These are phyloP conservation scores for Coleophoma cylindrospora DNA, from an alignment of 2,329 filamentous ascomycete species.

Conservation along the genomic window DNA sequence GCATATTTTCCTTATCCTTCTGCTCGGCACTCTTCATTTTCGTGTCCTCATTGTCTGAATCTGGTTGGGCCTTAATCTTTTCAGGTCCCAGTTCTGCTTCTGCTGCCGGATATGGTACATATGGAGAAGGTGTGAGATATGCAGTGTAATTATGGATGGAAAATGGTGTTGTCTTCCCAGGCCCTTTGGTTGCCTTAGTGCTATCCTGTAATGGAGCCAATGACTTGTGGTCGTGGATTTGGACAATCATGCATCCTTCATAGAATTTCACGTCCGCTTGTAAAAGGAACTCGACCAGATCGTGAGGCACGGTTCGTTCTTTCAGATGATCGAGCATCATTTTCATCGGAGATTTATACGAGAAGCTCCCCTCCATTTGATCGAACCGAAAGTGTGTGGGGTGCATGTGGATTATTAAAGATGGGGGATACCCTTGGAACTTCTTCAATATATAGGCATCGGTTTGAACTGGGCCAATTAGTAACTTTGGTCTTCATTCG, in stretches of 20 bases:
- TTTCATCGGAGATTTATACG: constrained; percentile 89
- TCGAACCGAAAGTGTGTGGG: constrained; percentile 87
- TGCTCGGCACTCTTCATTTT: constrained; percentile 28
- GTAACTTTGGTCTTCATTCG: constrained; percentile 16
- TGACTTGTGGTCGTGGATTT: constrained; percentile 84
- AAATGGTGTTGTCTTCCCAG: constrained; percentile 62
- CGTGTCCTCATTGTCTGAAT: constrained; percentile 22
- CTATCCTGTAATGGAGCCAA: constrained; percentile 55
- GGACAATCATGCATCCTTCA: constrained; percentile 90
- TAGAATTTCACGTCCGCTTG: constrained; percentile 75
- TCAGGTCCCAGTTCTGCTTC: constrained; percentile 17
- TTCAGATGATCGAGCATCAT: constrained; percentile 71
- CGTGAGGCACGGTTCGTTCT: constrained; percentile 77
- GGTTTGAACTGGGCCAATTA: constrained; percentile 54
- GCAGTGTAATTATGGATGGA: constrained; percentile 92
- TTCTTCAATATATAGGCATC: constrained; percentile 79
- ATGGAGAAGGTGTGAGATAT: constrained; percentile 85
- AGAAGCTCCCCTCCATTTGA: constrained; percentile 86
- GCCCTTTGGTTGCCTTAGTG: constrained; percentile 46
- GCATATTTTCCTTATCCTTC: constrained; percentile 56
- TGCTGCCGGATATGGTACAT: constrained; percentile 67
- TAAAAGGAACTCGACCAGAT: constrained; percentile 76
- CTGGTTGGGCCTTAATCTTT: constrained; percentile 24
- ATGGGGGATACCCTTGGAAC: constrained; percentile 68
- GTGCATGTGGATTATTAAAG: constrained; percentile 81